Conservation (phyloP, 805 yeast species). For the Wickerhamiella azymoides region DNA sequence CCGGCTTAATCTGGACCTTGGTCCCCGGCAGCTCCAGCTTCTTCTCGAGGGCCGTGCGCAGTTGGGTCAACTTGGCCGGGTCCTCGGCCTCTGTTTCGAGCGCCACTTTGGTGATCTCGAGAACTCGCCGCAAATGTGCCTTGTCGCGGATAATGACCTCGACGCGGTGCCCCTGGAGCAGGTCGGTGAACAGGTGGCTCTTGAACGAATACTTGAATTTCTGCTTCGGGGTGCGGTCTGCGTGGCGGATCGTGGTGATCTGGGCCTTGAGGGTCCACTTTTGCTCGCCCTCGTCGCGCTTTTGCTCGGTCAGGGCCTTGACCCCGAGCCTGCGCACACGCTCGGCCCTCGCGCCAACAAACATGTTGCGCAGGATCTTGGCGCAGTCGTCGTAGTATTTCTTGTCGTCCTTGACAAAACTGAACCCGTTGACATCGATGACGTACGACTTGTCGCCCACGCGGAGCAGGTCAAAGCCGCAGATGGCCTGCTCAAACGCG, state of each 20-base stretch:
- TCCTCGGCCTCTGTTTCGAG: conserved; percentile 67
- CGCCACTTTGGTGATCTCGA: conserved; percentile 73
- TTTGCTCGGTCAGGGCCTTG: conserved; percentile 8
- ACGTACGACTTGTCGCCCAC: conserved; percentile 82
- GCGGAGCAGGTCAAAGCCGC: conserved; percentile 90
- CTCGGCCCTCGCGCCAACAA: conserved; percentile 41
- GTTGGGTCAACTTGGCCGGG: conserved; percentile 54
- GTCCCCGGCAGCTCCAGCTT: conserved; percentile 91
- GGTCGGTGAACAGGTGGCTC: conserved; percentile 69
- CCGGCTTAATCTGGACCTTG: conserved; percentile 87
- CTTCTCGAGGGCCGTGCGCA: conserved; percentile 73
- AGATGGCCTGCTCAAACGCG: conserved; percentile 80
- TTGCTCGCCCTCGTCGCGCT: conserved; percentile 29
- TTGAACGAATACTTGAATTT: conserved; percentile 91
- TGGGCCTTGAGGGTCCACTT: conserved; percentile 95
- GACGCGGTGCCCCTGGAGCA: conserved; percentile 86
- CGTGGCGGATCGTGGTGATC: conserved; percentile 87
- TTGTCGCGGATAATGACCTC: conserved; percentile 91
- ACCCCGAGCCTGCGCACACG: conserved; percentile 20
- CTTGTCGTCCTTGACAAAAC: conserved; percentile 86
- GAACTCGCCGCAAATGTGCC: conserved; percentile 69
- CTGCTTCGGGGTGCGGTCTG: conserved; percentile 97
- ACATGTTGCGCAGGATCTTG: conserved; percentile 57
- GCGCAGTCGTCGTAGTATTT: conserved; percentile 79
- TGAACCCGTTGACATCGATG: conserved; percentile 95